phyloP scores from a whole-genome alignment of 441 rosid species.

The Syzygium malaccense region DNA sequence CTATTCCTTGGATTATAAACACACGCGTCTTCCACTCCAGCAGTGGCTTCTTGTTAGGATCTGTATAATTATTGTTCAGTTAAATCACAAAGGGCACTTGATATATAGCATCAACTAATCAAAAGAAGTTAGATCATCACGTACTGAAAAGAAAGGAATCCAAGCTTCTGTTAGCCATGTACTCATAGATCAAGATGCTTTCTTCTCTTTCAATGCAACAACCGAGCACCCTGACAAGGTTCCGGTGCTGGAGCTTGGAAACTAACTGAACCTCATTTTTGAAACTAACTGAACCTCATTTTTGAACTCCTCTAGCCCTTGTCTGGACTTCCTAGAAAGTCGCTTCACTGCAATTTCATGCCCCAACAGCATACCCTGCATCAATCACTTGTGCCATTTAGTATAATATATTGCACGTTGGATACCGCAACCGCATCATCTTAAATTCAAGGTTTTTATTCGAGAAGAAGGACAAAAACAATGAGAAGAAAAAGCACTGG shows the following conservation, averaged over 20 bases:
- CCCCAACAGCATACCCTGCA: not conserved
- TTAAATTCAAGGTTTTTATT: not conserved
- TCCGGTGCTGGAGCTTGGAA: not conserved
- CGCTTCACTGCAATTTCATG: not conserved
- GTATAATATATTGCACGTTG: not conserved
- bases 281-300: not conserved
- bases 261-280: not conserved
- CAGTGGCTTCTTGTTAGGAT: not conserved
- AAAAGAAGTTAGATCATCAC: not conserved
- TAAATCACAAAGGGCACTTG: not conserved
- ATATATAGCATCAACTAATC: not conserved
- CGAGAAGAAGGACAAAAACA: not conserved
- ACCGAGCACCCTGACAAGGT: not conserved
- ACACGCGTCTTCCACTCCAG: not conserved
- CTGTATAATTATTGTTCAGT: not conserved
- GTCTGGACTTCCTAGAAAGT: not conserved
- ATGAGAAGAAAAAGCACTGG: not conserved
- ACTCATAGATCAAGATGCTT: not conserved
- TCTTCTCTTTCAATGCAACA: not conserved
- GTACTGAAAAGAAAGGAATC: not conserved
- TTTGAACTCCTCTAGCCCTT: not conserved
- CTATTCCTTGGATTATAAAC: not conserved
- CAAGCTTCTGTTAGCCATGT: not conserved
- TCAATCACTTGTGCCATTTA: not conserved
- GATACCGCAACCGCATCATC: not conserved